Conservation (phyloP, 768 basidiomycete genomes). For the Mycena chlorophos region DNA sequence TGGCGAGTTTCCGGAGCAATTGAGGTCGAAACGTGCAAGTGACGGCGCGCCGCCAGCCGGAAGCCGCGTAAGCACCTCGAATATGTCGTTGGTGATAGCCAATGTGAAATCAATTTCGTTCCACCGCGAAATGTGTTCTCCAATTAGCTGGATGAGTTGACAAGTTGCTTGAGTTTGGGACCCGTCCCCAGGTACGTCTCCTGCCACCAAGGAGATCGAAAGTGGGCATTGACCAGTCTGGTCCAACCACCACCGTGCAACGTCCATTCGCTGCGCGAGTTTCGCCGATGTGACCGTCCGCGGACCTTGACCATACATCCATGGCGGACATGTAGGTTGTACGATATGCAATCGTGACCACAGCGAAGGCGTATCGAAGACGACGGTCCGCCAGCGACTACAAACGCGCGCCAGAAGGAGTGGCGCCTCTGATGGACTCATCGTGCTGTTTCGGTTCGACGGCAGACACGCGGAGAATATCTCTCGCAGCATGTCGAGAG, state of each 20-base stretch:
- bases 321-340: not conserved
- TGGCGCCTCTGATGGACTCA: not conserved
- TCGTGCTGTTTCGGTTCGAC: not conserved
- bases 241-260: not conserved
- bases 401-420: not conserved
- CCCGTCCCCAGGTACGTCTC: not conserved
- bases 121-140: too few species aligned
- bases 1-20: too few species aligned
- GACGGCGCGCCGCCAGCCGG: too few species aligned
- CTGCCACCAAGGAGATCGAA: not conserved
- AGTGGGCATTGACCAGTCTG: not conserved
- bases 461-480: not conserved
- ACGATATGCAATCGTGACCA: not conserved
- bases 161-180: not conserved
- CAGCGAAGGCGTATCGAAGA: not conserved
- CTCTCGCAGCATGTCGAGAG: not conserved
- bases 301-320: not conserved
- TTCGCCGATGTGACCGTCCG: not conserved
- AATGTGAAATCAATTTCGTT: too few species aligned
- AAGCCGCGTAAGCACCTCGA: too few species aligned
- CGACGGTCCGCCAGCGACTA: not conserved
- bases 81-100: too few species aligned
- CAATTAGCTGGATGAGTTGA: not conserved
- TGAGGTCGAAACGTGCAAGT: too few species aligned
- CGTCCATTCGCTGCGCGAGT: not conserved